Evolutionary conservation across 768 basidiomycete species (phyloP).

Genomic region (Neoboletus brunneissimus): DNA sequence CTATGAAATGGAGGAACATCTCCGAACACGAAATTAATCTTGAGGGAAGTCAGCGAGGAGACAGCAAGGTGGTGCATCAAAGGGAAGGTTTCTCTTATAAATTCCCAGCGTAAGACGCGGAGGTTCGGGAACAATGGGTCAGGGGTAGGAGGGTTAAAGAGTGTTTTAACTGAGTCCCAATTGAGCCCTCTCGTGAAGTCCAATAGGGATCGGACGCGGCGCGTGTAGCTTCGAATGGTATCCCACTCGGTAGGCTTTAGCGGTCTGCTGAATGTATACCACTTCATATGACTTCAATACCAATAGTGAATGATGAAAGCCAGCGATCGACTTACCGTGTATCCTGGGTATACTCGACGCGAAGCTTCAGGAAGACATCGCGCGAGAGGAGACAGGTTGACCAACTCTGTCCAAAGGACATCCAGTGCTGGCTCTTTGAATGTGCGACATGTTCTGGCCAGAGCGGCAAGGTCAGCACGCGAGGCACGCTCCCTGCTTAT

Average conservation of each 20-base stretch:
- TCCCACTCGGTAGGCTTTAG: constrained; percentile 8
- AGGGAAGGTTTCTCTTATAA: constrained; percentile 14
- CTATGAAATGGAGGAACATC: constrained; percentile 17
- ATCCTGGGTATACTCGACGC: constrained; percentile 11
- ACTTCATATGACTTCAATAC: constrained; percentile 1
- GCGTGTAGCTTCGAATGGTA: constrained; percentile 9
- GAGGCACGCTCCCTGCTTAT: neutral
- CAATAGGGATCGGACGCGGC: constrained; percentile 11
- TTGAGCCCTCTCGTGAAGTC: constrained; percentile 17
- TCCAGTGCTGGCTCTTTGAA: constrained; percentile 8
- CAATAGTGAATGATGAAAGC: neutral
- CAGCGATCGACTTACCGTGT: neutral
- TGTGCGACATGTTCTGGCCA: constrained; percentile 7
- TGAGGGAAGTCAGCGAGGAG: constrained; percentile 15
- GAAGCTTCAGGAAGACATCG: constrained; percentile 8
- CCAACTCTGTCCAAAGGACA: constrained; percentile 7
- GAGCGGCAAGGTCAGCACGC: neutral
- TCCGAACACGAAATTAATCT: constrained; percentile 20
- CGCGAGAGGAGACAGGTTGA: constrained; percentile 2
- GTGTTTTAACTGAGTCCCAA: constrained; percentile 15
- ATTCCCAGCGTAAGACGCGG: constrained; percentile 21
- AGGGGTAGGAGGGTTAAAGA: constrained; percentile 14
- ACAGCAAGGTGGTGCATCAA: constrained; percentile 17
- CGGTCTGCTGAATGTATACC: constrained; percentile 17
- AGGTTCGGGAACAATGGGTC: constrained; percentile 21